Conservation (phyloP, 208 protist genomes). For the Trypanosoma caninum region DNA sequence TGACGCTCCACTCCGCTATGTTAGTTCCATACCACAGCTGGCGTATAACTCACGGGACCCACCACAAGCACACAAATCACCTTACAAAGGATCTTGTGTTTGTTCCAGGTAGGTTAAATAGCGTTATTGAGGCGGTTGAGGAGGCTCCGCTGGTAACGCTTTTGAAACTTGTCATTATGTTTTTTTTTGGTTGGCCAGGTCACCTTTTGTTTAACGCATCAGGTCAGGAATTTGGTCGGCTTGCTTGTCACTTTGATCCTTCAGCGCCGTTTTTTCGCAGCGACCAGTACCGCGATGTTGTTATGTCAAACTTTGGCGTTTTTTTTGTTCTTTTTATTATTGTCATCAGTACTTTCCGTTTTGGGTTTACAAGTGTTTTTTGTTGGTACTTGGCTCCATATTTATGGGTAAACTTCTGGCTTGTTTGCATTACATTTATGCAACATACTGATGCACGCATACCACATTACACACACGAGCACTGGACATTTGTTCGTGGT, state of each 20-base stretch:
- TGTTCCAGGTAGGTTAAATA: slow-evolving; percentile 57
- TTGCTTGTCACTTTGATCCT: slow-evolving; percentile 82
- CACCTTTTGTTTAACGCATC: slow-evolving; percentile 86
- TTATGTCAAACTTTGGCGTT: slow-evolving; percentile 74
- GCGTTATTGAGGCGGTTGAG: slow-evolving; percentile 63
- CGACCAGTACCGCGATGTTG: slow-evolving; percentile 61
- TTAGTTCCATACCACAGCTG: slow-evolving; percentile 93
- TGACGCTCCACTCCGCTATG: slow-evolving; percentile 83
- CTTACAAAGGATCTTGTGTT: slow-evolving; percentile 90
- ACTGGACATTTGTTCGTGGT: slow-evolving; percentile 94
- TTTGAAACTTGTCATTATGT: slow-evolving; percentile 49
- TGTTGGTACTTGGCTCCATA: slow-evolving; percentile 84
- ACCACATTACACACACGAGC: slow-evolving; percentile 86
- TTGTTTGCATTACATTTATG: slow-evolving; percentile 91
- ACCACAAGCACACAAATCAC: slow-evolving; percentile 95
- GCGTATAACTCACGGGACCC: slow-evolving; percentile 89
- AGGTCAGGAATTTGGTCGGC: slow-evolving; percentile 67
- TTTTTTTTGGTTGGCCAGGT: slow-evolving; percentile 87
- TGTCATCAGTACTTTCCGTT: slow-evolving; percentile 32
- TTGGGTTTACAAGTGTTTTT: slow-evolving; percentile 50
- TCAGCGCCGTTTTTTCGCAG: slow-evolving; percentile 76
- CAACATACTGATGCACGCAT: slow-evolving; percentile 92
- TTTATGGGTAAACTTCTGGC: slow-evolving; percentile 91
- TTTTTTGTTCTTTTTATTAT: slow-evolving; percentile 48
- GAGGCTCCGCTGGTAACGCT: slow-evolving; percentile 65